phyloP scores from a whole-genome alignment of 306 rosid species.

The Macrotyloma uniflorum region DNA sequence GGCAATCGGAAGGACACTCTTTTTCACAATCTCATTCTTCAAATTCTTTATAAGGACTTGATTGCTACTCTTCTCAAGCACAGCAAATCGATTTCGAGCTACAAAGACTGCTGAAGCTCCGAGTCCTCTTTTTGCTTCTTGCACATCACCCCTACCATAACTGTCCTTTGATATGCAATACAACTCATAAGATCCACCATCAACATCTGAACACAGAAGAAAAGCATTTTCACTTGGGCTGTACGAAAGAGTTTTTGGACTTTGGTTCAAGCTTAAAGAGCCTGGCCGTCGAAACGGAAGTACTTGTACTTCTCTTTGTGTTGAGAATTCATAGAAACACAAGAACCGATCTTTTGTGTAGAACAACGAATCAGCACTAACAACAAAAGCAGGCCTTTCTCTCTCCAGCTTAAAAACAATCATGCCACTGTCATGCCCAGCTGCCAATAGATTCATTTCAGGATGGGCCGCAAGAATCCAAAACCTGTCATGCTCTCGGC shows the following conservation, averaged over 20 bases:
- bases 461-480: conserved; percentile 99
- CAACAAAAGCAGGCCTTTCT: conserved; percentile 89
- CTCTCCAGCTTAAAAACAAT: conserved; percentile 93
- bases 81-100: conserved; percentile 92
- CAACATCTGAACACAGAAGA: conserved; percentile 88
- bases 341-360: conserved; percentile 83
- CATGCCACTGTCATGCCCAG: conserved; percentile 99
- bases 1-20: conserved; percentile 69
- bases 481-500: conserved; percentile 95
- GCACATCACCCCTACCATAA: conserved; percentile 75
- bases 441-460: conserved; percentile 95
- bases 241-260: conserved; percentile 87
- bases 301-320: conserved; percentile 80
- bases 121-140: conserved; percentile 80
- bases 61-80: conserved; percentile 83
- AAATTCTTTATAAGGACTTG: conserved; percentile 73
- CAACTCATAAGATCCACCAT: conserved; percentile 91
- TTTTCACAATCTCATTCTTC: conserved; percentile 77
- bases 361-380: conserved; percentile 82
- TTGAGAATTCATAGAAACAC: conserved; percentile 79
- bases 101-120: conserved; percentile 94
- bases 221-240: conserved; percentile 91
- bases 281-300: conserved; percentile 91
- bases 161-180: conserved; percentile 75
- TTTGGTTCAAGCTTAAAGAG: conserved; percentile 72